Base-by-base conservation (phyloP, 805 yeast genomes). In the Zygosaccharomyces kombuchaensis region DNA sequence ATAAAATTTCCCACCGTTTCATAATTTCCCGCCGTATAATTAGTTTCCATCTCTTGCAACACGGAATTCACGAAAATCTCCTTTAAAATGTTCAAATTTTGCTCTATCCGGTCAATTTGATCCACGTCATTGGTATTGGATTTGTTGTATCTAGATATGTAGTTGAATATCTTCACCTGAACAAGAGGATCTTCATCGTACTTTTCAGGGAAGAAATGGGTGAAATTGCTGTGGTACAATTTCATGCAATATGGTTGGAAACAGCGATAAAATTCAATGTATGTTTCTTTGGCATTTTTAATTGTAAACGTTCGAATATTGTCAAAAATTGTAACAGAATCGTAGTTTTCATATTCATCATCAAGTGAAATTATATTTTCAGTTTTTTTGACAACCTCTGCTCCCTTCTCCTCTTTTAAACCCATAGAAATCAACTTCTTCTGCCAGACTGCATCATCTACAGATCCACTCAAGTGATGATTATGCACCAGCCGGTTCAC, bases 31-130 rank as follows among this genome's bases (percentile, higher is more conserved):
- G 70, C 57, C 36, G 75, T 78, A 48, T 75, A 73, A 50, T 75
- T 81, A 25, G 72, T 63, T 42, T 84, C 90, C 47, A 86, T 72
- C 58, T 87, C 95, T 37, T 79, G 65, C 12, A 87, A 60, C 6
- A 84, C 72, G 0, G 93, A 86, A 58, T 76, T 83, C 34, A 84
- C 82, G 58, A 87, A 86, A 14, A 86, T 69, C 56, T 84, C 91
- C 42, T 56, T 57, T 8, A 63, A 39, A 25, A 62, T 53, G 12
- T 50, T 53, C 10, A 56, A 44, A 30, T 59, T 55, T n/a, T 54
- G 56, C 13, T 50, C 41, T 3, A 56, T 51, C 32, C 51, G 51
- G 8, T 37, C 47, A 40, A 39, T 60, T 19, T 51, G 51, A 2
- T 50, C 45, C 22, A 16, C 30, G 45, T 57, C 63, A 32, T 51